These are phyloP conservation scores for Cadophora gregata DNA, from an alignment of 2,329 filamentous ascomycete genomes.

Conservation along the genomic window DNA sequence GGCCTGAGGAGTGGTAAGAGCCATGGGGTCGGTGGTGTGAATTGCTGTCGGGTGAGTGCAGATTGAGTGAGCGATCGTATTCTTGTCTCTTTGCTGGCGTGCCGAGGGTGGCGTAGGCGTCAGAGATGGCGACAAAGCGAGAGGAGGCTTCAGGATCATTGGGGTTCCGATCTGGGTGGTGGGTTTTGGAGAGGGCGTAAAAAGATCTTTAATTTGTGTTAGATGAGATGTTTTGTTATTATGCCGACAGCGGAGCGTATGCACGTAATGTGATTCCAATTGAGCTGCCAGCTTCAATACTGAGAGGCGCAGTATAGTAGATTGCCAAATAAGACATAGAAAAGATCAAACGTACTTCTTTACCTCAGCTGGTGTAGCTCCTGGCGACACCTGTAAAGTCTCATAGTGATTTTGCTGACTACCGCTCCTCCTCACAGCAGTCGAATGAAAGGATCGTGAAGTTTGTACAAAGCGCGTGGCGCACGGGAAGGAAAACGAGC, in stretches of 20 bases:
- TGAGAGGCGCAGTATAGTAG: neutral
- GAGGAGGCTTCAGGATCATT: slow-evolving; percentile 72
- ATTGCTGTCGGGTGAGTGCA: slow-evolving; percentile 41
- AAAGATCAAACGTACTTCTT: slow-evolving; percentile 71
- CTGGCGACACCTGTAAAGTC: slow-evolving; percentile 72
- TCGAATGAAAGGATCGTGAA: slow-evolving; percentile 52
- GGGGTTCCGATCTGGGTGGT: slow-evolving; percentile 93
- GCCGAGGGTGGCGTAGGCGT: slow-evolving; percentile 81
- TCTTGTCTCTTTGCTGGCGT: slow-evolving; percentile 73
- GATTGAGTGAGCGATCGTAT: slow-evolving; percentile 76
- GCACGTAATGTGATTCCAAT: neutral
- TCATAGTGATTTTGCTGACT: slow-evolving; percentile 75
- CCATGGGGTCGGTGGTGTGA: slow-evolving; percentile 46
- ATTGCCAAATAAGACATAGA: too few species aligned
- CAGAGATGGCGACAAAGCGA: slow-evolving; percentile 82
- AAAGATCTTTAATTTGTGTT: slow-evolving; percentile 63
- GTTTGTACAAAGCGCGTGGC: slow-evolving; percentile 24
- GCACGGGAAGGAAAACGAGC: slow-evolving; percentile 40
- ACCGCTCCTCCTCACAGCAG: slow-evolving; percentile 44
- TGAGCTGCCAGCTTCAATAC: neutral
- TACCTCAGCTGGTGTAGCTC: slow-evolving; percentile 76
- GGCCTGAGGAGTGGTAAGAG: slow-evolving; percentile 63
- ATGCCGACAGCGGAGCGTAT: neutral
- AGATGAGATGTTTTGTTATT: slow-evolving; percentile 6
- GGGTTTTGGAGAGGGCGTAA: slow-evolving; percentile 86